Percentiles rank a stretch among this genome's conserved stretches.
These are phyloP conservation scores for Colletotrichum tanaceti DNA, from an alignment of 2,329 filamentous ascomycete genomes.

Conservation along the genomic window DNA sequence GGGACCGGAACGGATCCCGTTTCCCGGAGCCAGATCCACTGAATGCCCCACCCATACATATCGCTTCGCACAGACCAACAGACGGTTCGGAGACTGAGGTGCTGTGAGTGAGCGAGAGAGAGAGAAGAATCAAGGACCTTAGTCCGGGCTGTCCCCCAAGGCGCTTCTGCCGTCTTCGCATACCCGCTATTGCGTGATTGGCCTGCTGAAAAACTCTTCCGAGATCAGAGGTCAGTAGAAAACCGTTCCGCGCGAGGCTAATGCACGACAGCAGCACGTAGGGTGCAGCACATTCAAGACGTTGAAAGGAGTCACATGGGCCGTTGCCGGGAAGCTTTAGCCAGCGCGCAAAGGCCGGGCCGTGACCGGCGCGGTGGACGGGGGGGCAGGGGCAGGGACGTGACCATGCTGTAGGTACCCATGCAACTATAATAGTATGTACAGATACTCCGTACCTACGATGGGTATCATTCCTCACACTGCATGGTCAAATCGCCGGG, in stretches of 20 bases:
- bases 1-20: constrained; percentile 6
- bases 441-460: too few relatives aligned
- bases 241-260: not conserved
- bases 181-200: constrained; percentile 38
- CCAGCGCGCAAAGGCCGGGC: constrained; percentile 14
- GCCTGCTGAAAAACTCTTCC: constrained; percentile 5
- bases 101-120: not conserved
- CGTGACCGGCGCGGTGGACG: constrained; percentile 22
- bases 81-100: not conserved
- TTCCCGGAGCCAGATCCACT: not conserved
- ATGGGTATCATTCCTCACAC: not conserved
- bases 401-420: not conserved
- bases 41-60: not conserved
- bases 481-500: not conserved
- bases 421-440: too few relatives aligned
- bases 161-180: constrained; percentile 22
- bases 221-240: not conserved
- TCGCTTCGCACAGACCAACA: not conserved
- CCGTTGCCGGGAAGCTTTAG: not conserved
- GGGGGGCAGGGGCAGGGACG: not conserved
- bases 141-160: not conserved
- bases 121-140: too few relatives aligned
- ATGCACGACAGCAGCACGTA: not conserved
- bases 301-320: constrained; percentile 20
- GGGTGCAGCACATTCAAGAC: not conserved